Evolutionary conservation across 306 rosid species (phyloP), one percentile per base, ranked within the genome.

Genomic region (Cucurbita argyrosperma): DNA sequence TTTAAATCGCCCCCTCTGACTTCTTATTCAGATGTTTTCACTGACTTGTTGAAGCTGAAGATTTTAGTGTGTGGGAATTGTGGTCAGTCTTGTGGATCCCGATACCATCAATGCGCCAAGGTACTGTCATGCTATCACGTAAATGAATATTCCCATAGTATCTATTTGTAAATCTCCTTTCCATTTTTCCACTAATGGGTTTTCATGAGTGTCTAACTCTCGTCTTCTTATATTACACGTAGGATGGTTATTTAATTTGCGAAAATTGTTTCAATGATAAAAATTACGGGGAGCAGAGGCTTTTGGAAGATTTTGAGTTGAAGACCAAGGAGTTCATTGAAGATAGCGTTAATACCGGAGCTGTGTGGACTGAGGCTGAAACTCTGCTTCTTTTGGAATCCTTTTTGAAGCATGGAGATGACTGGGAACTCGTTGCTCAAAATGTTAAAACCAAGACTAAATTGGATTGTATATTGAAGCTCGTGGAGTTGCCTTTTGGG

Each of bases 351-450:
- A 79, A 77, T 73, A 51, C 61, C 1, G 83, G 78, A 76, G 82
- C 85, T 76, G 79, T 74, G 70, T 94, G 99, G 99, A 94, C 91
- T 4, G 99, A 94, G 78, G 87, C 87, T 35, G 99, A 94, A 81
- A 94, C 85, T 47, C 84, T 94, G 18, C 86, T 89, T 76, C 97
- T 94, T 74, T 85, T 94, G 79, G 97, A 94, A 82, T 94, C 97
- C 79, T 95, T 91, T 76, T 72, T 83, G 88, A 94, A 89, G 85
- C 86, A 94, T 74, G 99, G 99, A 76, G 97, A 94, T 82, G 90
- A 88, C 78, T 94, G 99, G 99, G 99, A 89, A 8, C 90, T 89
- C 67, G 95, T 94, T 77, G 91, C 89, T 78, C 90, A 85, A 65
- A 87, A 80, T 79, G 87, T 91, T 77, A 85, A 86, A 67, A 89